Conservation (phyloP, 495 filamentous ascomycete species). For the Lasiosphaeria hispida region DNA sequence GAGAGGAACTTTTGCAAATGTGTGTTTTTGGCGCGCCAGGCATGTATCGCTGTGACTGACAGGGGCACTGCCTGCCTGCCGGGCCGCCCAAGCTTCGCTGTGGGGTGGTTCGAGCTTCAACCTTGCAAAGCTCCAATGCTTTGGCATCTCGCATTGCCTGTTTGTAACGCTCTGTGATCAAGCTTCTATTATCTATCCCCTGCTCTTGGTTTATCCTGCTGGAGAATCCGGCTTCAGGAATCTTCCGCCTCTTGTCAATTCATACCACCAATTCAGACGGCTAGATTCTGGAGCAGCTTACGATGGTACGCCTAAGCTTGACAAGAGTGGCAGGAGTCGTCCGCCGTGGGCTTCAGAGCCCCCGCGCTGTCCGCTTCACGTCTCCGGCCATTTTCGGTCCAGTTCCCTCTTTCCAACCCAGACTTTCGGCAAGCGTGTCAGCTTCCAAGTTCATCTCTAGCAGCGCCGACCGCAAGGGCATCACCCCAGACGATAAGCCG, state of each 20-base stretch:
- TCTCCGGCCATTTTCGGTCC: slow-evolving; percentile 11
- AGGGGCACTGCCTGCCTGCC: no score
- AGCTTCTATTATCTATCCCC: no score
- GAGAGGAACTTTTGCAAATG: no score
- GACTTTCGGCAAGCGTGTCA: background rate
- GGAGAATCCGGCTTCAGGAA: background rate
- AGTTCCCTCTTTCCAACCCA: background rate
- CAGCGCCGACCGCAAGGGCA: slow-evolving; percentile 21
- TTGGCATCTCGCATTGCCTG: no score
- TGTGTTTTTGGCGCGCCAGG: no score
- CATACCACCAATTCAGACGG: background rate
- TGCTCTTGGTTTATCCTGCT: no score
- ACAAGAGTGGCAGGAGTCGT: slow-evolving; percentile 26
- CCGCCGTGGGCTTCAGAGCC: slow-evolving; percentile 17
- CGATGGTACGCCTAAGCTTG: slow-evolving; percentile 30
- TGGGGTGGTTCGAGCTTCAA: no score
- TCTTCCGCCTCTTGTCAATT: background rate
- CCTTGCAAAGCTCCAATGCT: no score
- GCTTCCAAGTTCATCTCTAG: slow-evolving; percentile 16
- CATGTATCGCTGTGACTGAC: no score
- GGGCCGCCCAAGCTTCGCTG: no score
- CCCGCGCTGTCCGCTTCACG: slow-evolving; percentile 1
- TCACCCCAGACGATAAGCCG: slow-evolving; percentile 33
- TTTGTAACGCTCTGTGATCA: no score
- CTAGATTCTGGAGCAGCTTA: background rate